A percentile compares a stretch with the other conserved stretches of the same genome.
Evolutionary conservation across 768 basidiomycete species (phyloP).

Genomic region (Macrolepiota fuliginosa): DNA sequence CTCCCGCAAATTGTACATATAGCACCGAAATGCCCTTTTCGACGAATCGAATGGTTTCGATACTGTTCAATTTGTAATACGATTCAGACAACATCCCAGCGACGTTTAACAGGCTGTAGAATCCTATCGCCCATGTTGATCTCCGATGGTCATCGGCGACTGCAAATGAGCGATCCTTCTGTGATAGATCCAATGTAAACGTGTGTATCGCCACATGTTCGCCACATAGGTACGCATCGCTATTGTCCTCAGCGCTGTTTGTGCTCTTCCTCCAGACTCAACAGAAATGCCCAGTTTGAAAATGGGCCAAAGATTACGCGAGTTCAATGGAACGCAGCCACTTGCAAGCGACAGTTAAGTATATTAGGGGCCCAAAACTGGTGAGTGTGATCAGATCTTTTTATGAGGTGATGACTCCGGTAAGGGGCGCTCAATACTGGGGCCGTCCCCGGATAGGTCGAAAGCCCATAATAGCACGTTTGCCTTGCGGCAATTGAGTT

Average conservation of each 20-base stretch:
- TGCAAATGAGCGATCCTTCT: neutral
- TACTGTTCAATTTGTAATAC: neutral
- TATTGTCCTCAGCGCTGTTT: too few species aligned
- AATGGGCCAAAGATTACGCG: too few species aligned
- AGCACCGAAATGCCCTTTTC: neutral
- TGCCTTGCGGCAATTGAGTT: neutral
- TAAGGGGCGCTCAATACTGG: neutral
- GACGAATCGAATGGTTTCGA: neutral
- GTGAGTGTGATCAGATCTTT: too few species aligned
- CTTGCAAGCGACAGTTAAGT: too few species aligned
- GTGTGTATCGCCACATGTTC: too few species aligned
- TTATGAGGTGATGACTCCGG: neutral
- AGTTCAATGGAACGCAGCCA: too few species aligned
- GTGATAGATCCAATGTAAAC: neutral
- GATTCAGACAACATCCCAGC: neutral
- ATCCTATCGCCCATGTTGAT: neutral
- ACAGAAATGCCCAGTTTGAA: too few species aligned
- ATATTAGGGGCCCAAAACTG: too few species aligned
- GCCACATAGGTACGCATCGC: too few species aligned
- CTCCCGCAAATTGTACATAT: slow-evolving; percentile 3
- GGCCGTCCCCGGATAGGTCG: neutral
- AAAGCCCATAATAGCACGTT: neutral
- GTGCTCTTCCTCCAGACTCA: too few species aligned
- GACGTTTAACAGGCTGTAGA: neutral
- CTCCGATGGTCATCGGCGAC: neutral